Conservation (phyloP, 148 eudicot species). For the Camellia japonica region DNA sequence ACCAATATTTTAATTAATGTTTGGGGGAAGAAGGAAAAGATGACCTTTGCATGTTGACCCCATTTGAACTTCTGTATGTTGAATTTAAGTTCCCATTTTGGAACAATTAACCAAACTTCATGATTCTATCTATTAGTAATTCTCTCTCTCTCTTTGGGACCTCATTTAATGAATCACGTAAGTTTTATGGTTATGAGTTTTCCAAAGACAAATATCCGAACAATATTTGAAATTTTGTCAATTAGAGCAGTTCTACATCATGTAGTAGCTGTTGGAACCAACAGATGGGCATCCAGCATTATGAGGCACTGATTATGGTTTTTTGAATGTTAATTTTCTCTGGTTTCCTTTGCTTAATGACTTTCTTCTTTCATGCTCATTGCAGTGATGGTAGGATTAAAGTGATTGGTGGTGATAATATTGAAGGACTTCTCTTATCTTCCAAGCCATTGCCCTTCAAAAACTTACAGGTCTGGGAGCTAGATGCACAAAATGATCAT, state of each 20-base stretch:
- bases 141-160: background rate
- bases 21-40: background rate
- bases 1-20: no score
- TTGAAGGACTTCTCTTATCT: constrained; percentile 86
- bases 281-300: background rate
- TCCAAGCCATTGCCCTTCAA: constrained; percentile 68
- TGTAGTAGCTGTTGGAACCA: background rate
- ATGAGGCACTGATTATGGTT: background rate
- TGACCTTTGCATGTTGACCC: constrained; percentile 10
- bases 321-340: background rate
- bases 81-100: background rate
- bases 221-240: background rate
- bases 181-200: background rate
- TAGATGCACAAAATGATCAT: constrained; percentile 10
- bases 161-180: background rate
- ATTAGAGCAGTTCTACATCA: constrained; percentile 8
- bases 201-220: background rate
- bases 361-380: constrained; percentile 19
- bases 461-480: constrained; percentile 67
- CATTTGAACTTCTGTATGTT: background rate
- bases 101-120: background rate
- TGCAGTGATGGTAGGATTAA: constrained; percentile 95
- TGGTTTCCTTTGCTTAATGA: constrained; percentile 3
- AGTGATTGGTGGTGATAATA: constrained; percentile 77
- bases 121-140: background rate